These are phyloP conservation scores for Aspergillus steynii DNA, from an alignment of 495 filamentous ascomycete genomes.

Conservation along the genomic window DNA sequence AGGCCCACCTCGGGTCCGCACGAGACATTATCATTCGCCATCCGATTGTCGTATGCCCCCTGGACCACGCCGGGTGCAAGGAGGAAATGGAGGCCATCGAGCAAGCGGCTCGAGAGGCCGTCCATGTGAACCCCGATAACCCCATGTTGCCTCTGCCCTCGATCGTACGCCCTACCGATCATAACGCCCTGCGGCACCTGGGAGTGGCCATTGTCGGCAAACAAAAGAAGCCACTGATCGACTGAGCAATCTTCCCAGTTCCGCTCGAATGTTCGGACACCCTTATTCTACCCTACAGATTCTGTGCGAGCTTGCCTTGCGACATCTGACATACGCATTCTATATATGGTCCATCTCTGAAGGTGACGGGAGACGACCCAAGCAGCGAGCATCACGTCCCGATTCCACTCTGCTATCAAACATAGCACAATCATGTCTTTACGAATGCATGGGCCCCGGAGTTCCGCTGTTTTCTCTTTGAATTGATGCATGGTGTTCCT, in stretches of 20 bases:
- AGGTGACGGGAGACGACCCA: conserved; percentile 6
- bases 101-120: conserved; percentile 88
- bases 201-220: conserved; percentile 85
- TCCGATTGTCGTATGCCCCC: conserved; percentile 92
- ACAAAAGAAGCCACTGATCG: conserved; percentile 85
- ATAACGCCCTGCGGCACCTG: conserved; percentile 70
- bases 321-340: neutral
- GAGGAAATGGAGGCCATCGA: conserved; percentile 98
- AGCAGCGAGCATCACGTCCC: conserved; percentile 12
- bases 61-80: conserved; percentile 93
- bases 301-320: neutral
- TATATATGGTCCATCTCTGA: neutral
- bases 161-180: conserved; percentile 78
- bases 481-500: conserved; percentile 33
- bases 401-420: conserved; percentile 16
- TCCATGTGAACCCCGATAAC: conserved; percentile 81
- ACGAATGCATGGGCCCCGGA: conserved; percentile 48
- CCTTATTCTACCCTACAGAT: neutral
- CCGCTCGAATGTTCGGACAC: neutral
- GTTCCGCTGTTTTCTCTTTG: conserved; percentile 22
- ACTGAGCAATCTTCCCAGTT: conserved; percentile 48
- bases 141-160: conserved; percentile 80
- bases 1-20: conserved; percentile 91
- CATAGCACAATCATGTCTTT: conserved; percentile 30
- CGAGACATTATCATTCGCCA: conserved; percentile 88